Evolutionary conservation across 805 yeast genomes (phyloP), one percentile per base, ranked within the genome.

Genomic region (Starmerella vitae): DNA sequence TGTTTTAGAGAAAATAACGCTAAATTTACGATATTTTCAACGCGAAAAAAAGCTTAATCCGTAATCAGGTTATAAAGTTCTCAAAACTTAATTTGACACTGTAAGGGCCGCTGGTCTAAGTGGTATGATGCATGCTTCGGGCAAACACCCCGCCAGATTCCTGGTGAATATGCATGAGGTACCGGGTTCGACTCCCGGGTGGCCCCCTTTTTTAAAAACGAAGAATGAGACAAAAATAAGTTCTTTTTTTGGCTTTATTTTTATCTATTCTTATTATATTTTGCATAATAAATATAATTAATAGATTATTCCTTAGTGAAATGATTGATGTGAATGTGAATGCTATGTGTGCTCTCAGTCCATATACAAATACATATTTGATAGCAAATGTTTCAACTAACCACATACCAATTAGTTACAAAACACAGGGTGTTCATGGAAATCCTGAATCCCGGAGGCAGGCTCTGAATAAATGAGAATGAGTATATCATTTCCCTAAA

Each of bases 121-220:
- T 31, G 34, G 34, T 31, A 31, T 31, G 34, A 31, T 31, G 34
- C 34, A 31, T 31, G 34, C 34, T 31, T 31, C 34, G 34, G 34
- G 34, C 14, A 4, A 20, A 31, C 4, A 10, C 34, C 17, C 34
- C 34, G 21, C 13, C 34, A 31, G 24, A n/a, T 12, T 9, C 15
- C 24, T 31, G 34, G 9, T 31, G 34, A 31, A 31, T 31, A 31
- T 31, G 34, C 34, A 31, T 31, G 34, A 31, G 34, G 34, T 31
- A 31, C 34, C 34, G 34, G 34, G 34, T 31, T 31, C 34, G 34
- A 31, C 34, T 31, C 34, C 34, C 34, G 34, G 34, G 34, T 31
- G 34, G 34, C 34, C 34, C 34, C 34, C 25, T 20, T 31, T 31
- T 31, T 31, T 19, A 9, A 14, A n/a, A n/a, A n/a, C n/a, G n/a